Percentiles rank a stretch among this genome's conserved stretches.
Conservation (phyloP, 2,329 filamentous ascomycete species). For the Aspergillus fumigatiaffinis region DNA sequence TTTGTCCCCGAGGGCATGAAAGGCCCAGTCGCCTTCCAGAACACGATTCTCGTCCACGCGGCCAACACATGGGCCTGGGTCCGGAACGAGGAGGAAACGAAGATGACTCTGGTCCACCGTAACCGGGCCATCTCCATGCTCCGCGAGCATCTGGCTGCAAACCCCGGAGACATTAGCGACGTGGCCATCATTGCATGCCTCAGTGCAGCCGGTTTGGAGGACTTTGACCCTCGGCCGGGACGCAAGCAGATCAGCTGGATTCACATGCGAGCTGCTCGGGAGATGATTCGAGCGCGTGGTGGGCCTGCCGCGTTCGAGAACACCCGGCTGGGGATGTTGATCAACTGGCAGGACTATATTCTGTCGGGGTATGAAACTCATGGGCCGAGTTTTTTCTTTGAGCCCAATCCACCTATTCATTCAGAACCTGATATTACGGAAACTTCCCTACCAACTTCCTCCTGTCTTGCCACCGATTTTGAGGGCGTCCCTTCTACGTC, state of each 20-base stretch:
- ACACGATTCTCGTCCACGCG: conserved; percentile 37
- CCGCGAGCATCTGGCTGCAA: conserved; percentile 26
- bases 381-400: conserved; percentile 33
- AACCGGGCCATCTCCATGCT: conserved; percentile 33
- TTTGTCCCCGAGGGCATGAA: conserved; percentile 42
- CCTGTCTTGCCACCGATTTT: not conserved
- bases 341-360: conserved; percentile 43
- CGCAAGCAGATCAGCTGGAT: conserved; percentile 36
- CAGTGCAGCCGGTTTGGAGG: conserved; percentile 38
- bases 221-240: conserved; percentile 37
- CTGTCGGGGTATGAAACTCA: conserved; percentile 37
- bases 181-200: conserved; percentile 38
- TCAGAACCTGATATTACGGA: conserved; percentile 5
- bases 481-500: not conserved
- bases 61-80: conserved; percentile 38
- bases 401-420: conserved; percentile 16
- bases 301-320: conserved; percentile 34
- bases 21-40: conserved; percentile 35
- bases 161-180: conserved; percentile 34
- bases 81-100: conserved; percentile 29
- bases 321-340: conserved; percentile 37
- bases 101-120: conserved; percentile 28
- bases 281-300: conserved; percentile 37
- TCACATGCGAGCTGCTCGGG: conserved; percentile 38
- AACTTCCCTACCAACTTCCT: not conserved